phyloP scores from a whole-genome alignment of 768 basidiomycete genomes.

The Tylopilus sp. region DNA sequence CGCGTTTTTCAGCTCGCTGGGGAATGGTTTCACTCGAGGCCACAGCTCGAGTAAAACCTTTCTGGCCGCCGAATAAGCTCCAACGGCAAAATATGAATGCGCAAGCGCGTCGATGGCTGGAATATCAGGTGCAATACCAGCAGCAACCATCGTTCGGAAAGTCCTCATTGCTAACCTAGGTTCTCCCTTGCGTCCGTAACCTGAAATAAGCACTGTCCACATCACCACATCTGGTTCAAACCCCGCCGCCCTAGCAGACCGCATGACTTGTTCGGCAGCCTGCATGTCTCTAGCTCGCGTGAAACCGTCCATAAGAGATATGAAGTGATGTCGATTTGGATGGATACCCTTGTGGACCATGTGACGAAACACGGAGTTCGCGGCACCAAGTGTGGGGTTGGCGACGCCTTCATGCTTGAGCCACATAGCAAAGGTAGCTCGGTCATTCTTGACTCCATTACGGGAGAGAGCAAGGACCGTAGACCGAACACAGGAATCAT shows the following conservation, averaged over 20 bases:
- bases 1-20: conserved; percentile 42
- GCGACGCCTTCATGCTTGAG: conserved; percentile 60
- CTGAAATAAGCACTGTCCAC: conserved; percentile 76
- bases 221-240: conserved; percentile 59
- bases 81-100: conserved; percentile 61
- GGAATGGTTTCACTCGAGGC: conserved; percentile 61
- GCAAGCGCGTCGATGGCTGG: conserved; percentile 68
- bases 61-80: conserved; percentile 49
- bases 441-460: conserved; percentile 53
- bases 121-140: conserved; percentile 65
- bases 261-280: conserved; percentile 55
- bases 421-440: conserved; percentile 55
- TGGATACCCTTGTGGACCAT: conserved; percentile 68
- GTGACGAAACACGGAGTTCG: conserved; percentile 50
- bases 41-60: conserved; percentile 59
- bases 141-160: conserved; percentile 61
- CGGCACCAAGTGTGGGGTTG: conserved; percentile 47
- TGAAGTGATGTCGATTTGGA: conserved; percentile 70
- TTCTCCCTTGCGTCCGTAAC: conserved; percentile 59
- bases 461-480: conserved; percentile 44
- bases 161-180: conserved; percentile 49
- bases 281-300: conserved; percentile 54
- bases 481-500: conserved; percentile 35
- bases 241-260: conserved; percentile 45
- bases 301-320: conserved; percentile 76